Percentiles rank a stretch among this genome's conserved stretches.
These are phyloP conservation scores for Penicillium coffeae DNA, from an alignment of 495 filamentous ascomycete species.

Conservation along the genomic window DNA sequence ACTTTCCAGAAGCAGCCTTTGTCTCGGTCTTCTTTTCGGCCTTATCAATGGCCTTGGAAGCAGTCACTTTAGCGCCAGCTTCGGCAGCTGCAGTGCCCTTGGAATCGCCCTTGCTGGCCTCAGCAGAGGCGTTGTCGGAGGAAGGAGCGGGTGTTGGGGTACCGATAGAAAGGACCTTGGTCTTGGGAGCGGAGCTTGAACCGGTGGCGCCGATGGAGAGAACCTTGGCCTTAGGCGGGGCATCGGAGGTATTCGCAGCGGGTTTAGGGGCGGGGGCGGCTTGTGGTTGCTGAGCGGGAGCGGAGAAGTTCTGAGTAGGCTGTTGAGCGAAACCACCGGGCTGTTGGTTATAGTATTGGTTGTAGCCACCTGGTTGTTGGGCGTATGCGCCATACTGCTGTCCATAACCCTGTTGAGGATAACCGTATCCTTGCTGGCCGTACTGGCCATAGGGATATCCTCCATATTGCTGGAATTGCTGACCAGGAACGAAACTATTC, in stretches of 20 bases:
- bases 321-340: slow-evolving; percentile 47
- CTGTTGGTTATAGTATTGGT: slow-evolving; percentile 57
- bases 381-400: slow-evolving; percentile 46
- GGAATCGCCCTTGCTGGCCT: slow-evolving; percentile 50
- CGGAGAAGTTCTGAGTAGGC: slow-evolving; percentile 39
- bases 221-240: slow-evolving; percentile 35
- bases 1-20: slow-evolving; percentile 55
- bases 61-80: slow-evolving; percentile 66
- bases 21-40: slow-evolving; percentile 54
- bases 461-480: slow-evolving; percentile 52
- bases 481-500: slow-evolving; percentile 72
- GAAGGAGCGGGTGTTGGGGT: slow-evolving; percentile 40
- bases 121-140: slow-evolving; percentile 50
- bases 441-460: slow-evolving; percentile 35
- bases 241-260: slow-evolving; percentile 23
- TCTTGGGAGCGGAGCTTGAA: slow-evolving; percentile 53
- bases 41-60: slow-evolving; percentile 78
- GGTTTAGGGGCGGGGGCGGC: slow-evolving; percentile 23
- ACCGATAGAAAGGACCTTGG: slow-evolving; percentile 69
- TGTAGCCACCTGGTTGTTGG: slow-evolving; percentile 52
- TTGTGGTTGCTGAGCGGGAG: slow-evolving; percentile 53
- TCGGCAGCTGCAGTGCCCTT: slow-evolving; percentile 46
- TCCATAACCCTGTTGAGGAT: slow-evolving; percentile 50
- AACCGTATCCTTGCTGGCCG: slow-evolving; percentile 41
- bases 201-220: slow-evolving; percentile 35